A percentile compares a stretch with the other conserved stretches of the same genome.
phyloP scores from a whole-genome alignment of 768 basidiomycete species.

The Serpula lacrymans region DNA sequence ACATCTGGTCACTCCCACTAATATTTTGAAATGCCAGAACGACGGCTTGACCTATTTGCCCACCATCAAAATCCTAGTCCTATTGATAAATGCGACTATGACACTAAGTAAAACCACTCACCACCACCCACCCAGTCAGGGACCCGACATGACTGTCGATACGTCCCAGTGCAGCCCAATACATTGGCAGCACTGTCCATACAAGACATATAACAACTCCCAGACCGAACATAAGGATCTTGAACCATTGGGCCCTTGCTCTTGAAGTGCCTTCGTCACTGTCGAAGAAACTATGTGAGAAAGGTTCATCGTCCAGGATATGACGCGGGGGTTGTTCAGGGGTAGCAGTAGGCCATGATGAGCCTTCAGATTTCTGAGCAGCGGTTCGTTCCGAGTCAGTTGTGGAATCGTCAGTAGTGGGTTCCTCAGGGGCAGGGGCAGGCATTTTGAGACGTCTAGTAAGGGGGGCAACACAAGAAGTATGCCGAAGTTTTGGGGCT shows the following conservation, averaged over 20 bases:
- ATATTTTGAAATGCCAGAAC: conserved; percentile 32
- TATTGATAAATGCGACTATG: not conserved
- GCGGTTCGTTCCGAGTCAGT: no score
- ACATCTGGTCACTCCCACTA: conserved; percentile 31
- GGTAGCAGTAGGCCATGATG: conserved; percentile 3
- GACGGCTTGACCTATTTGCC: conserved; percentile 45
- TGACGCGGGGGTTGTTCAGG: conserved; percentile 7
- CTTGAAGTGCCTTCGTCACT: conserved; percentile 21
- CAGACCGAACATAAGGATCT: conserved; percentile 33
- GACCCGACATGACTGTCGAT: conserved; percentile 34
- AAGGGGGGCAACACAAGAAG: no score
- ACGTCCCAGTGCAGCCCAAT: conserved; percentile 57
- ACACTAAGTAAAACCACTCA: conserved; percentile 25
- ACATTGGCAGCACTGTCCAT: conserved; percentile 51
- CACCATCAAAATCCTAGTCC: conserved; percentile 59
- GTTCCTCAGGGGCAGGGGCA: no score
- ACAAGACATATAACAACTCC: conserved; percentile 40
- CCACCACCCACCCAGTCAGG: conserved; percentile 56
- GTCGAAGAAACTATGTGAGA: conserved; percentile 27
- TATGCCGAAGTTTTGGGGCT: no score
- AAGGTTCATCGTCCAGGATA: conserved; percentile 27
- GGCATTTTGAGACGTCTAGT: no score
- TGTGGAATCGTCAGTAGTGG: no score
- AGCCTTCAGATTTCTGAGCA: no score
- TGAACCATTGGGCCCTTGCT: conserved; percentile 39